Conservation (phyloP, 352 stramenopile species). For the Phytophthora crassamura region DNA sequence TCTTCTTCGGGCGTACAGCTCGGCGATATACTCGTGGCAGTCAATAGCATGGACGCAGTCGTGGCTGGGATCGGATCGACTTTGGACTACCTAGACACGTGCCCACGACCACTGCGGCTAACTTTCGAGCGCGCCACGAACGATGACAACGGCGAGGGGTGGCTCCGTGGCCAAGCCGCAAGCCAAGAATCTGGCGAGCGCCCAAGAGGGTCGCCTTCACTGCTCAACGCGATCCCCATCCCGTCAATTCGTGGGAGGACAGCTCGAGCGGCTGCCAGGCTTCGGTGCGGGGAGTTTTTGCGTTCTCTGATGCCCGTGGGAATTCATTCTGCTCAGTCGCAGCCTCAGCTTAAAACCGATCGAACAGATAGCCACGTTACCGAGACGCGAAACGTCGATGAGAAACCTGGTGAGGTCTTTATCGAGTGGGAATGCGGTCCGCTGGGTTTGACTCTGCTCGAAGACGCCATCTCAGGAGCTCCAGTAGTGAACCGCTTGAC, state of each 20-base stretch:
- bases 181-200: constrained; percentile 30
- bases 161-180: constrained; percentile 19
- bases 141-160: constrained; percentile 15
- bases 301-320: constrained; percentile 11
- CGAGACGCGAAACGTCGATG: neutral
- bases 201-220: constrained; percentile 6
- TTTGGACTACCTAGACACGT: constrained; percentile 45
- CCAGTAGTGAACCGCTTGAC: constrained; percentile 72
- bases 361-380: neutral
- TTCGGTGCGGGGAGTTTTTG: constrained; percentile 31
- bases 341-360: constrained; percentile 3
- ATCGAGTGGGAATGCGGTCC: constrained; percentile 60
- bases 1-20: constrained; percentile 29
- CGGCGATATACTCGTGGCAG: constrained; percentile 61
- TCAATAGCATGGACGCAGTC: constrained; percentile 62
- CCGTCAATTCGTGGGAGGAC: constrained; percentile 4
- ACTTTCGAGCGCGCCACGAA: constrained; percentile 59
- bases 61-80: constrained; percentile 44
- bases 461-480: constrained; percentile 56
- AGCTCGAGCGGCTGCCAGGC: constrained; percentile 14
- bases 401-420: constrained; percentile 31
- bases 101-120: constrained; percentile 47
- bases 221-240: constrained; percentile 20
- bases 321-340: constrained; percentile 1
- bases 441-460: constrained; percentile 59